phyloP scores from a whole-genome alignment of 108 stramenopile genomes.

The Stephanodiscus triporus region DNA sequence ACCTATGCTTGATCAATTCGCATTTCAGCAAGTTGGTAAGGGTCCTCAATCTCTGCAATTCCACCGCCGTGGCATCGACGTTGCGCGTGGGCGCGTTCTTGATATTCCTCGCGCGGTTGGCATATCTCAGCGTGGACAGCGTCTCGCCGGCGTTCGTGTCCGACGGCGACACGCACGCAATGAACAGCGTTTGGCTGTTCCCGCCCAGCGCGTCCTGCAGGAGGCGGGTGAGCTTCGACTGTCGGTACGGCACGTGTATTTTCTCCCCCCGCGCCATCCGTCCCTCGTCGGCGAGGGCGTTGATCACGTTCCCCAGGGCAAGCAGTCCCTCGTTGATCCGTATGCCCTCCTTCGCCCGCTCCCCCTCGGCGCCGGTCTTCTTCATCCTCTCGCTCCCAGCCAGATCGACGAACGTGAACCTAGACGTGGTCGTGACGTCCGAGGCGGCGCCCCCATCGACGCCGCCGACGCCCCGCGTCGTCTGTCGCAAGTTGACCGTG shows the following conservation, averaged over 20 bases:
- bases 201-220: slow-evolving; percentile 96
- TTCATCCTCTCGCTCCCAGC: slow-evolving; percentile 94
- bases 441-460: slow-evolving; percentile 51
- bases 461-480: slow-evolving; percentile 42
- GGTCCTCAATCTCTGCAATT: slow-evolving; percentile 82
- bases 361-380: slow-evolving; percentile 90
- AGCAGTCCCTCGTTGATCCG: slow-evolving; percentile 95
- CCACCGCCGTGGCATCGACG: slow-evolving; percentile 76
- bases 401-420: slow-evolving; percentile 88
- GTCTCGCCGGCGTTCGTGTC: slow-evolving; percentile 91
- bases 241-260: slow-evolving; percentile 86
- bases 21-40: slow-evolving; percentile 65
- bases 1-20: slow-evolving; percentile 68
- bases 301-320: slow-evolving; percentile 97
- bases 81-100: slow-evolving; percentile 84
- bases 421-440: slow-evolving; percentile 66
- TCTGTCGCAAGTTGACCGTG: slow-evolving; percentile 68
- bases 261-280: slow-evolving; percentile 65
- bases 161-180: slow-evolving; percentile 91
- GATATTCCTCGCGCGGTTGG: slow-evolving; percentile 95
- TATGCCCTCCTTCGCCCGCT: slow-evolving; percentile 88
- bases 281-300: slow-evolving; percentile 94
- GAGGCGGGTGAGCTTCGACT: slow-evolving; percentile 93
- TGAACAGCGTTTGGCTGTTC: slow-evolving; percentile 90
- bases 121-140: slow-evolving; percentile 91